Percentiles rank a stretch among this genome's conserved stretches.
These are phyloP conservation scores for Rhododendron williamsianum DNA, from an alignment of 148 eudicot genomes.

Conservation along the genomic window DNA sequence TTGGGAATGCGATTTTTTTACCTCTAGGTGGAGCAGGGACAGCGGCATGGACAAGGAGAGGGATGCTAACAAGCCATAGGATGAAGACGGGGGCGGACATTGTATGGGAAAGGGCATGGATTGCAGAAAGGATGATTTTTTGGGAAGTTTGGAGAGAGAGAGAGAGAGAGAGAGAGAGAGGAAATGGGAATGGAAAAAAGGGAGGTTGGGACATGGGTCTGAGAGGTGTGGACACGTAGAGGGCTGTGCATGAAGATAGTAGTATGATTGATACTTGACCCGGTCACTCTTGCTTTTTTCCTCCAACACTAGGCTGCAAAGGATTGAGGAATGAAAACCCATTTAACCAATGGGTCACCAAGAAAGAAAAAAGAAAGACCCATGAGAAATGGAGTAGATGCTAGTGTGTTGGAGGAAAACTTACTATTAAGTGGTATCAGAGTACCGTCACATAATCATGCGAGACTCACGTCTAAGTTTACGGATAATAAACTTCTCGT, in stretches of 20 bases:
- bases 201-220: neutral
- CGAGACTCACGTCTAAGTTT: too few species aligned
- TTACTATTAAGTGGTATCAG: too few species aligned
- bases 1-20: neutral
- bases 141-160: neutral
- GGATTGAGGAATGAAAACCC: neutral
- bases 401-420: neutral
- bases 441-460: too few species aligned
- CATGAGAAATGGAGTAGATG: neutral
- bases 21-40: constrained; percentile 11
- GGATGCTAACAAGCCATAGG: constrained; percentile 22
- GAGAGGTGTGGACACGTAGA: constrained; percentile 4
- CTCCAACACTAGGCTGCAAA: neutral
- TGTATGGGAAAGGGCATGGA: neutral
- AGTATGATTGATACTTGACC: neutral
- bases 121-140: neutral
- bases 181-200: neutral
- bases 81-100: constrained; percentile 22
- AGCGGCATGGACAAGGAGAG: constrained; percentile 11
- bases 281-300: neutral
- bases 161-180: constrained; percentile 2
- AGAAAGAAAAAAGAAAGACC: neutral
- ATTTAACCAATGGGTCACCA: neutral
- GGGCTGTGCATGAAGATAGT: constrained; percentile 5
- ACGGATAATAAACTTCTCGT: too few species aligned